Evolutionary conservation across 768 basidiomycete species (phyloP).

Genomic region (Pleurotus djamor): DNA sequence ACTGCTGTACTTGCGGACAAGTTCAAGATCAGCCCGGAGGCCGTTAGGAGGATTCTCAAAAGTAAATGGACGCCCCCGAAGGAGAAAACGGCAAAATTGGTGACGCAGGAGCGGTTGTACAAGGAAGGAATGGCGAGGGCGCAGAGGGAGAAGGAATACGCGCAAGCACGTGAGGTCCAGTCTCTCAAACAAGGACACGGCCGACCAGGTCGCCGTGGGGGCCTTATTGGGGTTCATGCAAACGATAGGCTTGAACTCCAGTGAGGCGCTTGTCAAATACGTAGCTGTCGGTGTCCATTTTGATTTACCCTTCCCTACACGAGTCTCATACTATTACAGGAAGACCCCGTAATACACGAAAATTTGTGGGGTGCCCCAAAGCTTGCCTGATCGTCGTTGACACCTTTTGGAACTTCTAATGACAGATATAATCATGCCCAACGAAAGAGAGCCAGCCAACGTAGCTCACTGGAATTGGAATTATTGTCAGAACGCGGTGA

Average conservation of each 20-base stretch:
- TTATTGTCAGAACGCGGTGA: too few relatives aligned
- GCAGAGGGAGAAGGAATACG: conserved; percentile 12
- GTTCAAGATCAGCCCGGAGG: conserved; percentile 81
- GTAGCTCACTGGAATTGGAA: too few relatives aligned
- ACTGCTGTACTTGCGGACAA: conserved; percentile 69
- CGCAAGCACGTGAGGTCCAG: not conserved
- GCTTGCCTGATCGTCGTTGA: too few relatives aligned
- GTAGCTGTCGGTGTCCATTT: not conserved
- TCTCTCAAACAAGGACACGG: conserved; percentile 1
- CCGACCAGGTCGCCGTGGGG: not conserved
- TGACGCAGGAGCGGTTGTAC: conserved; percentile 46
- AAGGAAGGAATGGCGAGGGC: conserved; percentile 35
- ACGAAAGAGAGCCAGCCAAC: too few relatives aligned
- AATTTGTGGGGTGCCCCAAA: not conserved
- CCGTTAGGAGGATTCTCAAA: conserved; percentile 75
- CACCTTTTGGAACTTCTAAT: too few relatives aligned
- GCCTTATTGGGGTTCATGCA: conserved; percentile 4
- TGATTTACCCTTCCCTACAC: too few relatives aligned
- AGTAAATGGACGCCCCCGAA: conserved; percentile 66
- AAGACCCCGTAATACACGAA: not conserved
- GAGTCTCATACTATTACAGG: too few relatives aligned
- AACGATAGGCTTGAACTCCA: conserved; percentile 8
- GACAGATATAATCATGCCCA: too few relatives aligned
- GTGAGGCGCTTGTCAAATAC: not conserved
- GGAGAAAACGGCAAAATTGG: conserved; percentile 48